These are phyloP conservation scores for Dactylellina drechsleri DNA, from an alignment of 2,329 filamentous ascomycete genomes.

Conservation along the genomic window DNA sequence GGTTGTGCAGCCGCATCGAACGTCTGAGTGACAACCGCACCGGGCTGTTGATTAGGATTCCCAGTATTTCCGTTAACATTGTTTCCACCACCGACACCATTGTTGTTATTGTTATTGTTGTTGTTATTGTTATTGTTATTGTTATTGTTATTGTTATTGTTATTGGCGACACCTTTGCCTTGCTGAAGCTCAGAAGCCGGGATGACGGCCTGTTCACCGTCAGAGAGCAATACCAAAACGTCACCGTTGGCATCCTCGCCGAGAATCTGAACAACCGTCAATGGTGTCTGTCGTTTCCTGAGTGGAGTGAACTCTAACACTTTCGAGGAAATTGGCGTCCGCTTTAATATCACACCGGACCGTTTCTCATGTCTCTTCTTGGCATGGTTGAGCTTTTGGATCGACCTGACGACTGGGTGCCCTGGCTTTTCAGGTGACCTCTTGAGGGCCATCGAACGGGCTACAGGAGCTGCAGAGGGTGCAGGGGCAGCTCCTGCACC, in stretches of 20 bases:
- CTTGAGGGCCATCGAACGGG: conserved; percentile 11
- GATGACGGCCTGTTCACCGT: conserved; percentile 18
- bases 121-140: background rate
- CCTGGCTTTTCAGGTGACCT: conserved; percentile 4
- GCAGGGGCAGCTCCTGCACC: too few relatives aligned
- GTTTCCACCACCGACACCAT: background rate
- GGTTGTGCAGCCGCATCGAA: conserved; percentile 15
- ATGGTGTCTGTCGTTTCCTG: background rate
- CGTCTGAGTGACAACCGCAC: conserved; percentile 11
- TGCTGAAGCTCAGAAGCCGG: conserved; percentile 2
- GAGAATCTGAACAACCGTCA: conserved; percentile 4
- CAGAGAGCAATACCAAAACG: conserved; percentile 5
- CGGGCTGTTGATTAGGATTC: background rate
- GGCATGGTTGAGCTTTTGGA: conserved; percentile 14
- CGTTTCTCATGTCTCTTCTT: conserved; percentile 14
- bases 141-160: background rate
- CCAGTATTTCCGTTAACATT: background rate
- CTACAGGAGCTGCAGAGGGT: too few relatives aligned
- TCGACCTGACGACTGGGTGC: conserved; percentile 8
- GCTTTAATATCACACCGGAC: conserved; percentile 3
- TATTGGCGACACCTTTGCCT: background rate
- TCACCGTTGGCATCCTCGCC: conserved; percentile 16
- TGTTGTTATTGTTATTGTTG: background rate
- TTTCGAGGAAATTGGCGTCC: conserved; percentile 9
- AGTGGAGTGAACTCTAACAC: conserved; percentile 12